Evolutionary conservation across 1,139 yeast species (phyloP), one percentile per base, ranked within the genome.

Genomic region (Taphrina pruni): DNA sequence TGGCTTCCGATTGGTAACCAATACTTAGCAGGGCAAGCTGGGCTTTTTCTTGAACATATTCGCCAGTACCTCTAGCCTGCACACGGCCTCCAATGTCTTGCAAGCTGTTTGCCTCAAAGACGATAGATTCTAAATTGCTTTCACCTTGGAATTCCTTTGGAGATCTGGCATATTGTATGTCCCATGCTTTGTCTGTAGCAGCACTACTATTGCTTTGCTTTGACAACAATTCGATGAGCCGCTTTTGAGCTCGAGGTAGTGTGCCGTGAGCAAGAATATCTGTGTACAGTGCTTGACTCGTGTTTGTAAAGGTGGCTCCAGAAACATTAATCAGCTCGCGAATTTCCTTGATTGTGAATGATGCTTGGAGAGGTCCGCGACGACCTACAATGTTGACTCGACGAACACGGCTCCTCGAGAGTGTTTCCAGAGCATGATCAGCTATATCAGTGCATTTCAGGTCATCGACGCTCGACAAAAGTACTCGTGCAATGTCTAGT

Each of bases 261-360:
- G 1, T 46, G 39, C 38, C 68, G 60, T 20, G 36, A 66, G 52
- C 39, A 35, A 64, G 56, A 20, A 41, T 35, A 4, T 48, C 38
- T 14, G 79, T 81, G 56, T 87, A 77, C 35, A 84, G 76, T 20
- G 80, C 80, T 5, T 79, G 78, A 0, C 82, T 83, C 35, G 88
- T 78, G 1, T 91, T 89, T 1, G 77, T 75, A 75, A 92, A 89
- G 52, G 86, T 83, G 0, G 86, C 87, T 50, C 81, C 82, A 2
- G 84, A 80, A 70, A 92, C 80, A 71, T 87, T 88, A 74, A 93
- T 80, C 57, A 94, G 80, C 76, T 94, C 99, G 74, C 98, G 83
- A 21, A 94, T 82, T 78, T 94, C 99, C 76, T 92, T 94, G 74
- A 91, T 93, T 1, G 98, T 89, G 77, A 93, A 94, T 20, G 97